Evolutionary conservation across 352 stramenopile species (phyloP), one percentile per base, ranked within the genome.

Genomic region (Pseudoperonospora humuli): DNA sequence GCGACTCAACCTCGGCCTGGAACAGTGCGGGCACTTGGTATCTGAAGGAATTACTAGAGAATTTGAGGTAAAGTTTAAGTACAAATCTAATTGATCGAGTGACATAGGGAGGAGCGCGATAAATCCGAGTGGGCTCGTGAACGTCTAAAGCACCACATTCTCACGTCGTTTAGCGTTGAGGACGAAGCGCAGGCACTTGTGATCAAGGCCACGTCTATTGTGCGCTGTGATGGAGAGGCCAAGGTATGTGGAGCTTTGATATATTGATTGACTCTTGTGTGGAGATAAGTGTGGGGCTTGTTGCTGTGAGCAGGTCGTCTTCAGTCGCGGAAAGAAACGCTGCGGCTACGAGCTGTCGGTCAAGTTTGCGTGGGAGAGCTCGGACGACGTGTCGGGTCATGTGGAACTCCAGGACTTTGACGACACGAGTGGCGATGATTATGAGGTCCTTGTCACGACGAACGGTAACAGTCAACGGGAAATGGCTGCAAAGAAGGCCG

Each of bases 401-500:
- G 61, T 92, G 13, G 75, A 92, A 55, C 50, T 92, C 23, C 73
- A 87, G 41, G 80, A 90, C 61, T 92, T 92, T 52, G 80, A 92
- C 38, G 80, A 92, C 61, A 90, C 69, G 47, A 85, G 51, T 46
- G 75, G 77, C 14, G 80, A 90, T 21, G 80, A 92, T 14, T 92
- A 78, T 42, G 75, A 90, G 50, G 61, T 90, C 29, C 46, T 70
- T 7, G 64, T 92, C 18, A 82, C 69, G 15, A 51, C 55, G 1
- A 57, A 76, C 18, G 64, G 68, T 9, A 68, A 33, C 40, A 64
- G 64, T 23, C 47, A 84, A 50, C 67, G 75, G 33, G 61, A 67
- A 8, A 34, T 65, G 3, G 70, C 74, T 18, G 76, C 70, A 19
- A 86, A 84, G 52, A 62, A 76, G 43, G 57, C 63, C 13, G 67